Base-by-base conservation (phyloP, 768 basidiomycete species). In the Mycena epipterygia region DNA sequence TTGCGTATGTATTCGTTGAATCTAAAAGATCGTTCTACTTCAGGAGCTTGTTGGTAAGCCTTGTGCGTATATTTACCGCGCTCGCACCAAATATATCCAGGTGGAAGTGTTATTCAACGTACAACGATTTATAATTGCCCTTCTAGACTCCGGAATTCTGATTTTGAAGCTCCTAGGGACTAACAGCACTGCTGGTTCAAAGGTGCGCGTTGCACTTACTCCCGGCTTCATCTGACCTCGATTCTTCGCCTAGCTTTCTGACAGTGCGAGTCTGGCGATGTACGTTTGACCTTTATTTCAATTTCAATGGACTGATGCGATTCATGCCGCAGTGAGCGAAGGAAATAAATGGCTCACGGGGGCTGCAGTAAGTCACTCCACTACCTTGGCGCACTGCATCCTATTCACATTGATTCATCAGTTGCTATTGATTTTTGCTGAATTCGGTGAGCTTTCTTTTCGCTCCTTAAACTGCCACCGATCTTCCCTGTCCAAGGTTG, bases 51-150 rank as follows among this genome's bases (percentile, higher is more conserved):
- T 6, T 46, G 58, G 58, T 60, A 42, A 27, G 39, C 56, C 5
- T 12, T 37, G n/a, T n/a, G n/a, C n/a, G n/a, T n/a, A n/a, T n/a
- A n/a, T n/a, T n/a, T n/a, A n/a, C n/a, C n/a, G n/a, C n/a, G n/a
- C n/a, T n/a, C n/a, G n/a, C n/a, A n/a, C n/a, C n/a, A n/a, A 29
- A 23, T 16, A 33, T 27, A 29, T 12, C 16, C 35, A 58, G 56
- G 56, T 58, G 19, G 42, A 60, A 46, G 58, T 60, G 9, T 33
- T 60, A n/a, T 46, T 60, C 58, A 60, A 46, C 21, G 58, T 60
- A 32, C 25, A 19, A 13, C n/a, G n/a, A n/a, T n/a, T n/a, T n/a
- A n/a, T 12, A 21, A 33, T 44, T n/a, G 6, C 8, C 17, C 44
- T 58, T 16, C 5, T 5, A 27, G 25, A 19, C n/a, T 29, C 5